Base-by-base conservation (phyloP, 2,329 filamentous ascomycete species). In the Fusarium odoratissimum region DNA sequence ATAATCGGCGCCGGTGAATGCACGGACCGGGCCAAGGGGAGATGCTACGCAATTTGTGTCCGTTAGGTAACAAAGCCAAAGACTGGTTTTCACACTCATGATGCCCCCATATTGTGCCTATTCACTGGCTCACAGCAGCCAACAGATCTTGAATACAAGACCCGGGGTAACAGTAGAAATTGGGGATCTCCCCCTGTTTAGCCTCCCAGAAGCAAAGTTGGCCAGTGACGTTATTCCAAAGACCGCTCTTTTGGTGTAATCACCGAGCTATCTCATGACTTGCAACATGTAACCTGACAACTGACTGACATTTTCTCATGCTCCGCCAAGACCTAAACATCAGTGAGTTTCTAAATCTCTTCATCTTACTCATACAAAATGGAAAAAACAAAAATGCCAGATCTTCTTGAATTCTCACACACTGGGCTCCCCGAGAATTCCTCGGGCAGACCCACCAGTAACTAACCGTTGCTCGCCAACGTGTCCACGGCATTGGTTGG, bases 21-120 rank as follows among this genome's bases (percentile, higher is more conserved):
- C 76, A 78, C 76, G 72, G 76, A 78, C 76, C 76, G 76, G 76
- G 66, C 71, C 67, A 78, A 77, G 67, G 76, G 75, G 76, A 48
- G 35, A 65, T 65, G 60, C 46, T 64, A 65, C 62, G 55, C 55
- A 64, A 48, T 49, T 37, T 60, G 60, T 58, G 57, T 30, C 46
- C n/a, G 48, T 52, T 69, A 60, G 60, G 67, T 71, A 71, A 71
- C 48, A 55, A 46, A 30, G 37, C 60, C 60, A 60, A 45, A 31
- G 48, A 45, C 28, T 48, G 21, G 23, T 28, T 31, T 31, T 56
- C 21, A 38, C 37, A 37, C 33, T 54, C 23, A 54, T 23, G 49
- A 54, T 54, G 49, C 14, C 49, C 35, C 37, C 37, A 23, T 55
- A 55, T 49, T 41, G 17, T 33, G 31, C 41, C 48, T 56, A 62